Evolutionary conservation across 352 stramenopile species (phyloP), one percentile per base, ranked within the genome.

Genomic region (Phytopythium cucurbitacearum): DNA sequence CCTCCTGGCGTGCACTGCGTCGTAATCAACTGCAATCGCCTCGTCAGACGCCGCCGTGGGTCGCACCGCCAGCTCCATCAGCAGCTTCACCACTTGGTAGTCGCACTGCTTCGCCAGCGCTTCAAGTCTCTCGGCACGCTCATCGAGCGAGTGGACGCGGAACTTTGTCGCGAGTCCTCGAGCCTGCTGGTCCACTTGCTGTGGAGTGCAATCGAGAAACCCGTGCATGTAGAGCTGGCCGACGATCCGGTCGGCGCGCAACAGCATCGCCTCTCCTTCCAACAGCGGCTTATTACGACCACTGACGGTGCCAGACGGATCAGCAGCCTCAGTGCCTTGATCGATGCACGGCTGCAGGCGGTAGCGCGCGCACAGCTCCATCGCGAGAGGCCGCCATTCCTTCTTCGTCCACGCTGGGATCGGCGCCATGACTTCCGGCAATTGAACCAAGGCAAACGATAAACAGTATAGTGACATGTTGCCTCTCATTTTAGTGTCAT

Each of bases 381-480:
- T 64, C 34, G 55, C 65, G 21, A 85, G 76, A 52, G 79, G 76
- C 38, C 74, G 73, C 79, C 76, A 89, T 59, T 87, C 72, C 42
- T 55, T 55, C 41, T 58, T 56, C 4, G 79, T 84, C 79, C 79
- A 89, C 43, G 64, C 65, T 1, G 79, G 73, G 8, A 73, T 44
- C 15, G 65, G 54, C 8, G 62, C 56, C 66, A 61, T 61, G 4
- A 55, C 38, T 28, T 28, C 21, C 21, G 21, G 21, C 21, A 28
- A 28, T 28, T 28, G 21, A 28, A 28, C 21, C 21, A 28, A 28
- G 21, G 21, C 21, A 28, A 28, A 28, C 21, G 21, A 28, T 2
- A 28, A 28, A 28, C 21, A 28, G 21, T 28, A 28, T 28, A 28
- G 21, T 28, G 21, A 28, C 21, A 28, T 28, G 21, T 28, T 28